Conservation (phyloP, 805 yeast species). For the Diddensiella transvaalensis region DNA sequence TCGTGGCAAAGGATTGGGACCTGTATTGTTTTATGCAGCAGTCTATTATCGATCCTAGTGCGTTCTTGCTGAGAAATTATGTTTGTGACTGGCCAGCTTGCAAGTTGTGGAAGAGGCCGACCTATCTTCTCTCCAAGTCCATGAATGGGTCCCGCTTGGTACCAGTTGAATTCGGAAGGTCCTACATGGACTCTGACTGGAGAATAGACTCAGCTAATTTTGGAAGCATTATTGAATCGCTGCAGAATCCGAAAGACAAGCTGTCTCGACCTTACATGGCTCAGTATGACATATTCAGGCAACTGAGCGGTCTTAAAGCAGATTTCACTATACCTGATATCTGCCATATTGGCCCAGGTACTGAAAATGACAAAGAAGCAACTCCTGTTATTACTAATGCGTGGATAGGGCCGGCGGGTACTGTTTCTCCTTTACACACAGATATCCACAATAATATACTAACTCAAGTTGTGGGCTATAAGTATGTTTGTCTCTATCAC, state of each 20-base stretch:
- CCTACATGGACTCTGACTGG: conserved; percentile 24
- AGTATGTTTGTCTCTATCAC: conserved; percentile 25
- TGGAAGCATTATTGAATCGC: conserved; percentile 18
- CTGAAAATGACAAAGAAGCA: conserved; percentile 1
- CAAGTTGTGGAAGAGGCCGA: conserved; percentile 21
- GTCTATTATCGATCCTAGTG: conserved; percentile 6
- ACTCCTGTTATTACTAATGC: conserved; percentile 16
- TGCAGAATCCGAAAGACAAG: neutral
- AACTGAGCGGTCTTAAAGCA: conserved; percentile 17
- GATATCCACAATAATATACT: conserved; percentile 25
- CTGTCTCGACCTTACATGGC: conserved; percentile 20
- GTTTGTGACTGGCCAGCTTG: conserved; percentile 21
- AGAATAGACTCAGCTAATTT: conserved; percentile 20
- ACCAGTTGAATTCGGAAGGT: conserved; percentile 27
- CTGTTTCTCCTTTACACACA: conserved; percentile 28
- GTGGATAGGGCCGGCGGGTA: conserved; percentile 28
- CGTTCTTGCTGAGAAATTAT: conserved; percentile 1
- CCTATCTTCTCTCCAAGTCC: conserved; percentile 20
- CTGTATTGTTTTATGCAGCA: conserved; percentile 4
- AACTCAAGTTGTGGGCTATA: conserved; percentile 28
- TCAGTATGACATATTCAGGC: conserved; percentile 24
- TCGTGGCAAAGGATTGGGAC: conserved; percentile 2
- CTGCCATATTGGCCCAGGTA: conserved; percentile 9
- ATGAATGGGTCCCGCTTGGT: conserved; percentile 20
- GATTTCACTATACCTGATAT: conserved; percentile 25